A percentile compares a stretch with the other conserved stretches of the same genome.
phyloP scores from a whole-genome alignment of 257 asterid species.

The Fraxinus americana region DNA sequence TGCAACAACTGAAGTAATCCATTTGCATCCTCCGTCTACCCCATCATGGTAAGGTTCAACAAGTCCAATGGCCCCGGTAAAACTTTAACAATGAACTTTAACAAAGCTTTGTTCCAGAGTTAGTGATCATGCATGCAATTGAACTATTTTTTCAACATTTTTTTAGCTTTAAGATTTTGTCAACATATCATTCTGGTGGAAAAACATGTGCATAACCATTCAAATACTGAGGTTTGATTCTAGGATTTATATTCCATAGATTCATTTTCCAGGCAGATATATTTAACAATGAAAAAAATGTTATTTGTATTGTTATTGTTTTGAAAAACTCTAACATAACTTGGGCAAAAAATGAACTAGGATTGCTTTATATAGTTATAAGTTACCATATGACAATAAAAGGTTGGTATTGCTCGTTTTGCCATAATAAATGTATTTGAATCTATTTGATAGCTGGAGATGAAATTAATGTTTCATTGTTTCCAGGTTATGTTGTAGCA shows the following conservation, averaged over 20 bases:
- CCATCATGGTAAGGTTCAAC: too few species aligned
- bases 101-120: too few species aligned
- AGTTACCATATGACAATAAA: conserved; percentile 58
- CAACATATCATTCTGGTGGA: not conserved
- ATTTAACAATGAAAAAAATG: not conserved
- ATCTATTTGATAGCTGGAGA: conserved; percentile 8
- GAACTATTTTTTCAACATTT: too few species aligned
- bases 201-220: not conserved
- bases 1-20: too few species aligned
- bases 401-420: conserved; percentile 54
- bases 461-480: conserved; percentile 21
- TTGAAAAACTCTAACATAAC: conserved; percentile 52
- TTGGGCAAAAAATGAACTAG: conserved; percentile 88
- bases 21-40: too few species aligned
- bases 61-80: too few species aligned
- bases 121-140: too few species aligned
- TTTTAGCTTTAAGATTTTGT: too few species aligned
- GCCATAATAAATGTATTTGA: conserved; percentile 5
- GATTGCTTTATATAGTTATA: conserved; percentile 71
- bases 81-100: too few species aligned
- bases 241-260: conserved; percentile 8
- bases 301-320: not conserved
- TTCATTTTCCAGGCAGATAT: not conserved
- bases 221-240: conserved; percentile 23
- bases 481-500: too few species aligned